Evolutionary conservation across 176 grass and related monocot species (phyloP), one percentile per base, ranked within the genome.

Genomic region (Hyparrhenia diplandra): DNA sequence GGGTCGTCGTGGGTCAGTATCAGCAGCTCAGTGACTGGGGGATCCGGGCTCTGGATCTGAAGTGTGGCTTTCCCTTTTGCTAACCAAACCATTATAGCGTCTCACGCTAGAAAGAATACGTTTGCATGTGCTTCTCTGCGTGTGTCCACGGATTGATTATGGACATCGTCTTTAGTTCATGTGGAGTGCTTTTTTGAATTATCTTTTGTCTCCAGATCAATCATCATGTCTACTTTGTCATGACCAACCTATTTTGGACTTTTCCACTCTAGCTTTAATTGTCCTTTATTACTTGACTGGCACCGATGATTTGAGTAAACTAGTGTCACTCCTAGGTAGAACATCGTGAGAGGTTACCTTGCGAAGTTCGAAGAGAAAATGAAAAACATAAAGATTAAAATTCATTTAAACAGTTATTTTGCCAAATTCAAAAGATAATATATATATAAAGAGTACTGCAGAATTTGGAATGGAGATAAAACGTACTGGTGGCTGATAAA

Each of bases 91-190:
- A 71, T 46, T 59, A 13, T 9, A 13, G 57, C 57, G n/a, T 51
- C 16, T 51, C 16, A 20, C 16, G 65, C 73, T 72, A 46, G 73
- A 86, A 86, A 45, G 69, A 84, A 84, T 68, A 12, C n/a, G 27
- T 73, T 36, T 41, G 68, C 35, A 36, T 85, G 73, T 67, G 69
- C 69, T 36, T 67, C 29, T 67, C 20, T 63, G 32, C 24, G 12
- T 59, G 36, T 45, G 54, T 61, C 73, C 59, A 82, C 47, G 59
- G 59, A 30, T n/a, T n/a, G n/a, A n/a, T 17, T 79, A 30, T 49
- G 59, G 73, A 59, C 58, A 75, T 74, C n/a, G n/a, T n/a, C 49
- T 74, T 79, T 74, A 52, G 24, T 79, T 79, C 18, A 54, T 34
- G 51, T 1, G 20, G 51, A 0, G 51, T 55, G 51, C 51, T 55